Evolutionary conservation across 768 basidiomycete genomes (phyloP), one percentile per base, ranked within the genome.

Genomic region (Phallus indusiatus): DNA sequence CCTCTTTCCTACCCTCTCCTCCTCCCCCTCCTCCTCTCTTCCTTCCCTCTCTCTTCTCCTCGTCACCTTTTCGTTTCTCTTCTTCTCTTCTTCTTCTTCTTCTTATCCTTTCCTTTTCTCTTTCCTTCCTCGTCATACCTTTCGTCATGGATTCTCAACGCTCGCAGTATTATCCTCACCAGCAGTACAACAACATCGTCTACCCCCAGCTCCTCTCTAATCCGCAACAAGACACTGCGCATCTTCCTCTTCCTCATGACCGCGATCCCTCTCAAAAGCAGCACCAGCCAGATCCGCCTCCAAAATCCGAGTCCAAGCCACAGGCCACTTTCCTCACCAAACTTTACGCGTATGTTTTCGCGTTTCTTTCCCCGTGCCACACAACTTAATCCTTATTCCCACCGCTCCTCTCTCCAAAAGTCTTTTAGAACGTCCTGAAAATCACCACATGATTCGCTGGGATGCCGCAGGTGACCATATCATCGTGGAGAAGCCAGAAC

Each of bases 361-460:
- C 47, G 18, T 48, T 28, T 56, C 16, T 35, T 24, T 22, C 34
- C 34, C 49, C 48, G 56, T 54, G 36, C 36, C 53, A n/a, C 53
- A 50, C 60, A 18, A 5, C 14, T 48, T 17, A 18, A 28, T 57
- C 37, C 42, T 34, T 28, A 34, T 60, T 63, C 55, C 57, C 35
- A 62, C 63, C 63, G 65, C 65, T 62, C 54, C 52, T 55, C 24
- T 54, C 58, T 47, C 51, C 22, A 63, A 56, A 67, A 93, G 90
- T 54, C 84, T 93, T 53, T 83, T 93, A 69, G 91, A 93, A 71
- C 85, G 90, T 52, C 83, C 88, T 59, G 92, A 94, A 73, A 94
- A 94, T 73, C 89, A 94, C 66, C 89, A 93, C 71, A 94, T 95
- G 88, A 94, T 96, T 70, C 87, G 93, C 55, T 96, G 93, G 93